Base-by-base conservation (phyloP, 2,329 filamentous ascomycete genomes). In the Venturia aucupariae region DNA sequence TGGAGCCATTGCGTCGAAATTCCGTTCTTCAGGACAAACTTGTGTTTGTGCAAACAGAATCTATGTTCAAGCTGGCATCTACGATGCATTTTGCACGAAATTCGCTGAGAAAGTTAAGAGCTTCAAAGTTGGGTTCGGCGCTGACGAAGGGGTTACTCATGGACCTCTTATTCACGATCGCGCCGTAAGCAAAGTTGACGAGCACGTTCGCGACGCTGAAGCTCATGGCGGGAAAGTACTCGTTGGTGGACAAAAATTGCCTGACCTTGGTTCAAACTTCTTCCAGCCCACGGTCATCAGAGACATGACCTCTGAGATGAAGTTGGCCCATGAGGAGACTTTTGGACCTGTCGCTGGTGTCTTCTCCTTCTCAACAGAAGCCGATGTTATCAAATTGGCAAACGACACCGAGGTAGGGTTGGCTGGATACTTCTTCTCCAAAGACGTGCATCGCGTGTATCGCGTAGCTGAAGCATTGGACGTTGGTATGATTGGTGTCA, bases 341-440 rank as follows among this genome's bases (percentile, higher is more conserved):
- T 99, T 99, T 73, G 94, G 94, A 0, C 94, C 94, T 2, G 89
- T 97, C 0, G 93, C 92, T 0, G 93, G 90, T 0, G 77, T 97
- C 17, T 97, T 97, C 80, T 83, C 86, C 60, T 99, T 97, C 73
- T 84, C 90, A 59, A 91, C 88, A 0, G 94, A 97, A 77, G 87
- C 89, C 63, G 92, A 97, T 71, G 94, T 96, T 5, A 86, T 97
- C 38, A 81, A 84, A 67, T 78, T 93, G 68, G 93, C 94, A 4
- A 99, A 99, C 76, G 76, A 79, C 51, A 81, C 90, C 1, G 87
- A 93, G 62, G 92, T 97, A 44, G 94, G 94, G 1, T 82, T 99
- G 42, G 94, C 93, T 0, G 93, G 90, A 0, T 97, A 97, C 79
- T 96, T 99, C 80, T 97, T 90, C 81, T 92, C 81, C 67, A 79